phyloP scores from a whole-genome alignment of 129 eudicot genomes.

The Ambrosia trifida region DNA sequence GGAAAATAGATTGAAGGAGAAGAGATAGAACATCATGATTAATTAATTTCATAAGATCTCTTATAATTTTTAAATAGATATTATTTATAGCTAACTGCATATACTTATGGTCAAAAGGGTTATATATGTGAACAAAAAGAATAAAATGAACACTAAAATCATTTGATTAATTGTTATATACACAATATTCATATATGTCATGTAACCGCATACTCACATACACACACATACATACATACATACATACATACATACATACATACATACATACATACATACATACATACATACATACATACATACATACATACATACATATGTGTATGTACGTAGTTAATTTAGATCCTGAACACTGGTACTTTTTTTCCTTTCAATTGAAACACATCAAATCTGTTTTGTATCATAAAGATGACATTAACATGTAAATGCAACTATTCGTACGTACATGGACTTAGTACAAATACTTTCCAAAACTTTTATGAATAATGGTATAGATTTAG shows the following conservation, averaged over 20 bases:
- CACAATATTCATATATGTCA: too few relatives aligned
- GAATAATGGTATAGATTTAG: background rate
- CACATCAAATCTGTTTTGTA: constrained; percentile 7
- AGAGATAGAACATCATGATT: background rate
- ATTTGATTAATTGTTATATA: background rate
- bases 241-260: too few relatives aligned
- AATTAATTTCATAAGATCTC: constrained; percentile 12
- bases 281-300: background rate
- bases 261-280: background rate
- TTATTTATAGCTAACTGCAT: background rate
- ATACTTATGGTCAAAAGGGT: background rate
- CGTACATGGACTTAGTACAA: background rate
- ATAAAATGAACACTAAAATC: background rate
- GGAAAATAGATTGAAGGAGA: background rate
- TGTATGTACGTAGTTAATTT: background rate
- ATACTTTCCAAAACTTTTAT: constrained; percentile 13
- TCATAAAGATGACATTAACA: background rate
- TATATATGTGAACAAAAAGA: background rate
- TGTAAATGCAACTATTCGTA: background rate
- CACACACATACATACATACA: background rate
- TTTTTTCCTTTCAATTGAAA: background rate
- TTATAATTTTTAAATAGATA: background rate
- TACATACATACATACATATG: background rate
- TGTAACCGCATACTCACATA: too few relatives aligned
- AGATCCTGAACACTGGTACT: background rate